Base-by-base conservation (phyloP, 768 basidiomycete genomes). In the Auriscalpium vulgare region DNA sequence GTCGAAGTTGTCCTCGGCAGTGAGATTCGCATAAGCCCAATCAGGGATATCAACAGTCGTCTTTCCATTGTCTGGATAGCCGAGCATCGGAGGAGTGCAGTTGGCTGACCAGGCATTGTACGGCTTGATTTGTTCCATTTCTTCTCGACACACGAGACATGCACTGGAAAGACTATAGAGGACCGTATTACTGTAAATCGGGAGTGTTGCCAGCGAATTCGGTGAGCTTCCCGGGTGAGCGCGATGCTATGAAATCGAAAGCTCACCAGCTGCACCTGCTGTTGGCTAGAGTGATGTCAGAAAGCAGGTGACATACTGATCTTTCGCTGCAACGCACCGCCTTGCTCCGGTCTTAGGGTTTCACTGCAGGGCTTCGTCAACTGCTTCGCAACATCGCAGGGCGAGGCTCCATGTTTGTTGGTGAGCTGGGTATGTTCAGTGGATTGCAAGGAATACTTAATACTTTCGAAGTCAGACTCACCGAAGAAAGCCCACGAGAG, bases 31-130 rank as follows among this genome's bases (percentile, higher is more conserved):
- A 48, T 44, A 37, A 16, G 19, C 34, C 52, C 48, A 10, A 43
- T 50, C 45, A 17, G 34, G 34, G 45, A 58, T 17, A 21, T 19
- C 56, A 56, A 53, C 59, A 40, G 53, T 4, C 19, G 40, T 53
- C 51, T 50, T 29, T 10, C 14, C 44, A 38, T 19, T n/a, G 17
- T 35, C 47, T 38, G 45, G 14, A 16, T 17, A 16, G 8, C 17
- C 21, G 13, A 53, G 45, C 10, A 16, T 3, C 23, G 34, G 34
- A 38, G 34, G 45, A 5, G 19, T 2, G 40, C 19, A 16, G 23
- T 45, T 35, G 43, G 34, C 19, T 13, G 16, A 17, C 43, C 53
- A 50, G n/a, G n/a, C 36, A 16, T 36, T 34, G 37, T 46, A 13
- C 37, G 56, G 44, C 34, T n/a, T 40, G 45, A 54, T 16, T 1